phyloP scores from a whole-genome alignment of 805 yeast genomes.

The Saccharomycopsis malanga region DNA sequence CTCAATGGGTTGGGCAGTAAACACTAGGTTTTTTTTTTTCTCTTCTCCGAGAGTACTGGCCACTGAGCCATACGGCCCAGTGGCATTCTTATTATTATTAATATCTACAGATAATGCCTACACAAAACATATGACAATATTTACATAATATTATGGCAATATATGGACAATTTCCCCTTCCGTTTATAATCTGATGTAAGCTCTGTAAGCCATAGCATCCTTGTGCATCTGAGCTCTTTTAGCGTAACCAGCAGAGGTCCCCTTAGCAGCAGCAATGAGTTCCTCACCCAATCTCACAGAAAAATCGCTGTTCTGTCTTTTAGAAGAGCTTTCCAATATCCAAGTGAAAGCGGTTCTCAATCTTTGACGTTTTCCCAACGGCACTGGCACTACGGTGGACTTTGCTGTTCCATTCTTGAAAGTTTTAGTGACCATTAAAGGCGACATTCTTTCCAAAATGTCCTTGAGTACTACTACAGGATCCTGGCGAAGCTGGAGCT shows the following conservation, averaged over 20 bases:
- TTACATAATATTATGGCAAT: too few relatives aligned
- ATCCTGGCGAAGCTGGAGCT: slow-evolving; percentile 63
- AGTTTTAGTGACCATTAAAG: slow-evolving; percentile 70
- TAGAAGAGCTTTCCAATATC: slow-evolving; percentile 80
- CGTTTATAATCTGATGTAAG: slow-evolving; percentile 46
- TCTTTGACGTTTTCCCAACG: slow-evolving; percentile 76
- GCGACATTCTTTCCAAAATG: slow-evolving; percentile 75
- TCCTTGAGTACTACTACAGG: slow-evolving; percentile 72
- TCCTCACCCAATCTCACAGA: slow-evolving; percentile 91
- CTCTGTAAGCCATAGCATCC: slow-evolving; percentile 81
- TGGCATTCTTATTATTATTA: too few relatives aligned
- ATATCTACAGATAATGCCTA: too few relatives aligned
- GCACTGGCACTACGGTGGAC: slow-evolving; percentile 71
- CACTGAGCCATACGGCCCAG: too few relatives aligned
- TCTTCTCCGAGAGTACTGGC: too few relatives aligned
- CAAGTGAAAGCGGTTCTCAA: slow-evolving; percentile 81
- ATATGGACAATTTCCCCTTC: too few relatives aligned
- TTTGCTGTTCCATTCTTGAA: slow-evolving; percentile 83
- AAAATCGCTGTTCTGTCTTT: slow-evolving; percentile 72
- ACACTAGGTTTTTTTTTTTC: too few relatives aligned
- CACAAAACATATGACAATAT: too few relatives aligned
- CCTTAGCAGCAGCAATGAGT: slow-evolving; percentile 65
- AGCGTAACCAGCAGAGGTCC: slow-evolving; percentile 77
- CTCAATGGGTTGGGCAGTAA: too few relatives aligned
- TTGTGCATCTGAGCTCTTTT: slow-evolving; percentile 79